Conservation (phyloP, 345 rosid genomes). For the Dipteronia sinensis region DNA sequence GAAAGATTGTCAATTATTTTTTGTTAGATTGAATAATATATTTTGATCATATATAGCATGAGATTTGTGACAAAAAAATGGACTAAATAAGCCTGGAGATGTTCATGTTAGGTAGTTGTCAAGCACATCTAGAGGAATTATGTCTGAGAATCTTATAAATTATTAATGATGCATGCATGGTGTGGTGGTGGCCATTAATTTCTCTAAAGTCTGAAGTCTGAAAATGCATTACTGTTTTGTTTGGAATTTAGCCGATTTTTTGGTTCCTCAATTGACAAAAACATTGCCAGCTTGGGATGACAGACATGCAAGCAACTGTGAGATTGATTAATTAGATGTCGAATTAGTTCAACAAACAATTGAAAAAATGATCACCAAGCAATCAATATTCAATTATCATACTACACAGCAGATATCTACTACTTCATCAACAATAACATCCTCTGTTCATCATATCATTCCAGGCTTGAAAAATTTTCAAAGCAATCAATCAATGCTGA, state of each 20-base stretch:
- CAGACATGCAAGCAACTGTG: not conserved
- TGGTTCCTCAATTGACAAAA: not conserved
- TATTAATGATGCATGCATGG: conserved; percentile 14
- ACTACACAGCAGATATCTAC: not conserved
- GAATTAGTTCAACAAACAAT: not conserved
- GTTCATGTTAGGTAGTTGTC: not conserved
- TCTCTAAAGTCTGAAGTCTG: not conserved
- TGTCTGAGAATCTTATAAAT: conserved; percentile 14
- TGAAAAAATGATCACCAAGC: too few relatives aligned
- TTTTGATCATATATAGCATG: not conserved
- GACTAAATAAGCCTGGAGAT: not conserved
- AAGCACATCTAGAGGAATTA: not conserved
- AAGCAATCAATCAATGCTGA: not conserved
- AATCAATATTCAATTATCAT: not conserved
- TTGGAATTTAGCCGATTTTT: conserved; percentile 11
- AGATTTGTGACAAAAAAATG: not conserved
- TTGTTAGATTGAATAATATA: not conserved
- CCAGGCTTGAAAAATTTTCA: conserved; percentile 10
- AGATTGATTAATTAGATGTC: not conserved
- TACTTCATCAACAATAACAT: not conserved
- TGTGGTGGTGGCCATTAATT: not conserved
- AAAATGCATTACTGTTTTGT: not conserved
- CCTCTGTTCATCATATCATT: not conserved
- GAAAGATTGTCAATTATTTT: not conserved
- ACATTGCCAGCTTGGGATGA: conserved; percentile 7